phyloP scores from a whole-genome alignment of 73 alveolate genomes.

The Durusdinium trenchii region DNA sequence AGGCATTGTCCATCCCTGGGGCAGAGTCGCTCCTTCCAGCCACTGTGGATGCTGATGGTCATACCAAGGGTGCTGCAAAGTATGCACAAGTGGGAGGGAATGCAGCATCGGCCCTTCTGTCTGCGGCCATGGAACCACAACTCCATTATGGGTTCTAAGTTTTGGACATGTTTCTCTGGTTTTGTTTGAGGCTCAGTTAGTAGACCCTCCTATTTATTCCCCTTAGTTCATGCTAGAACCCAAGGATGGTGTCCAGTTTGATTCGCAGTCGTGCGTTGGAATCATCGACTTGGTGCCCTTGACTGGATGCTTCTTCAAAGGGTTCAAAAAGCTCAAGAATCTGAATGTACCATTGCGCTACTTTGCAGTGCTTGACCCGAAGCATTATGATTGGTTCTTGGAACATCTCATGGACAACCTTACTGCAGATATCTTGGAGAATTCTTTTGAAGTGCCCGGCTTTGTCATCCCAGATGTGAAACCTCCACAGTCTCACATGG shows the following conservation, averaged over 20 bases:
- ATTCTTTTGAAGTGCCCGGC: background rate
- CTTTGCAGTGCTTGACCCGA: background rate
- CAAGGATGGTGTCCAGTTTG: background rate
- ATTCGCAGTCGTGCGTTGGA: background rate
- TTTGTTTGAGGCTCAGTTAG: too few species aligned
- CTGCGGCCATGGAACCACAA: background rate
- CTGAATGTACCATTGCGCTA: background rate
- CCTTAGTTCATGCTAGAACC: background rate
- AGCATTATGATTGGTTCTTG: background rate
- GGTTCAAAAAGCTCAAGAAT: background rate
- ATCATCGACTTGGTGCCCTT: background rate
- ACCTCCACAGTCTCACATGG: conserved; percentile 25
- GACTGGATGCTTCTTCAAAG: background rate
- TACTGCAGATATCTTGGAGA: background rate
- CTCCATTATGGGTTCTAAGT: too few species aligned
- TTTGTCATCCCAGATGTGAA: background rate
- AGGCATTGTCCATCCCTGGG: background rate
- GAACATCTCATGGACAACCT: background rate
- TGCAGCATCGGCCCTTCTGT: background rate
- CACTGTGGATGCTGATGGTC: background rate
- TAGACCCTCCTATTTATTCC: too few species aligned
- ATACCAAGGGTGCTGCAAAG: background rate
- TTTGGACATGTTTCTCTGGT: background rate
- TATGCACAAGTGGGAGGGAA: background rate
- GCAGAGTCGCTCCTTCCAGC: background rate